Evolutionary conservation across 768 basidiomycete genomes (phyloP).

Genomic region (Sporobolomyces phaffii): DNA sequence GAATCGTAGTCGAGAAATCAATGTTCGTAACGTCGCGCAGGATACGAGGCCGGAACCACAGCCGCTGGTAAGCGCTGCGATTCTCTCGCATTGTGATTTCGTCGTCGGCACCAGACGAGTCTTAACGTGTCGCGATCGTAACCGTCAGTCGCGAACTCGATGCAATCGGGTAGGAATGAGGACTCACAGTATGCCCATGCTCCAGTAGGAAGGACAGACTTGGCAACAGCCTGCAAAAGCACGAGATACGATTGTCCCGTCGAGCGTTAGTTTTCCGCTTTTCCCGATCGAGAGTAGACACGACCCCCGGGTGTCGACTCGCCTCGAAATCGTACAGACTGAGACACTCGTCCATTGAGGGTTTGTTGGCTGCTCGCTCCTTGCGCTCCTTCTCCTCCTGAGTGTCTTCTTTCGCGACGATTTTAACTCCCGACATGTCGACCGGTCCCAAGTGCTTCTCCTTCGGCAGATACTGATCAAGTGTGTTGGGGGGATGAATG

Average conservation of each 20-base stretch:
- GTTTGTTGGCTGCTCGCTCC: conserved; percentile 60
- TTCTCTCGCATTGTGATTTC: conserved; percentile 39
- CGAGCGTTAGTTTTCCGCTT: background rate
- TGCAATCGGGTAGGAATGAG: conserved; percentile 43
- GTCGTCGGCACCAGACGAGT: conserved; percentile 66
- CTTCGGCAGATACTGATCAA: conserved; percentile 60
- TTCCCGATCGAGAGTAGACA: background rate
- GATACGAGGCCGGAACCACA: conserved; percentile 81
- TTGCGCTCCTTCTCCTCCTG: conserved; percentile 64
- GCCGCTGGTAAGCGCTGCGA: conserved; percentile 81
- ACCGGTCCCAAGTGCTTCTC: conserved; percentile 70
- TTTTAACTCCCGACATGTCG: conserved; percentile 55
- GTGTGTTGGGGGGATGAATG: conserved; percentile 76
- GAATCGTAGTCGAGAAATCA: conserved; percentile 59
- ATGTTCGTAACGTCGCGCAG: conserved; percentile 76
- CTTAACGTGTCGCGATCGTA: conserved; percentile 54
- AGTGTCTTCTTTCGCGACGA: conserved; percentile 56
- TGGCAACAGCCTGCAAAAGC: conserved; percentile 60
- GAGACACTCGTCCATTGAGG: conserved; percentile 64
- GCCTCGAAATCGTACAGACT: conserved; percentile 80
- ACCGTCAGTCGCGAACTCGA: background rate
- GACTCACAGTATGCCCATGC: conserved; percentile 64
- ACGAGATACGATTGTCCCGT: background rate
- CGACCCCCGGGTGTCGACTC: too few relatives aligned
- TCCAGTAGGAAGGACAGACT: conserved; percentile 57